Conservation (phyloP, 371 early-diverging fungal genomes). For the Thermomucor indicae-seudaticae region DNA sequence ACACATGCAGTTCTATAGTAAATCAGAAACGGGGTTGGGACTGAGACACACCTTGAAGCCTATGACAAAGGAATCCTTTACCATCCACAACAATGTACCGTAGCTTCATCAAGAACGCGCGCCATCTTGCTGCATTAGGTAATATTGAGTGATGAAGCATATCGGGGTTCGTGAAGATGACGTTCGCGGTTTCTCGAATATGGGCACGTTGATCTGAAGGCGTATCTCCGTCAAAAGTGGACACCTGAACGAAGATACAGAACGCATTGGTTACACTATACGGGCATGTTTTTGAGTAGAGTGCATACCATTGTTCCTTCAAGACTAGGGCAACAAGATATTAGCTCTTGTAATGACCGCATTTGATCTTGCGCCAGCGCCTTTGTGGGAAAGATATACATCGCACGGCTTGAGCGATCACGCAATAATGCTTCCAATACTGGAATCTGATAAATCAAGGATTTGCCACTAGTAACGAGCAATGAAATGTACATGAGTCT, state of each 20-base stretch:
- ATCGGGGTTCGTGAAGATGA: slow-evolving; percentile 83
- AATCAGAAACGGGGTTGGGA: background rate
- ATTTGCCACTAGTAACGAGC: slow-evolving; percentile 89
- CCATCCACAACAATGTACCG: slow-evolving; percentile 72
- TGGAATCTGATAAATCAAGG: slow-evolving; percentile 72
- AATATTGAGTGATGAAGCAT: slow-evolving; percentile 73
- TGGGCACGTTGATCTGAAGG: slow-evolving; percentile 30
- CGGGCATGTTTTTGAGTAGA: background rate
- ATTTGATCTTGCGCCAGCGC: slow-evolving; percentile 83
- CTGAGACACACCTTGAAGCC: background rate
- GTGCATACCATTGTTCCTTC: slow-evolving; percentile 8
- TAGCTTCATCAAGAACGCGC: slow-evolving; percentile 43
- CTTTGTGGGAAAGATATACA: slow-evolving; percentile 72
- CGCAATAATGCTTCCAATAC: slow-evolving; percentile 49
- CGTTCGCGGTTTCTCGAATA: slow-evolving; percentile 46
- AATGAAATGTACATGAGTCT: background rate
- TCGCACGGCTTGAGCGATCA: slow-evolving; percentile 31
- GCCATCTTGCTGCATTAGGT: slow-evolving; percentile 59
- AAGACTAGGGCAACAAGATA: slow-evolving; percentile 18
- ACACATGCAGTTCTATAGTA: slow-evolving; percentile 64
- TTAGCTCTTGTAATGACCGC: slow-evolving; percentile 34
- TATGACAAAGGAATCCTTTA: slow-evolving; percentile 8
- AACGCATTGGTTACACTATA: background rate
- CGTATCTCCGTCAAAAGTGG: slow-evolving; percentile 50
- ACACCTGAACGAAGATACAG: slow-evolving; percentile 9